phyloP scores from a whole-genome alignment of 495 filamentous ascomycete genomes.

The Beverwykella pulmonaria region DNA sequence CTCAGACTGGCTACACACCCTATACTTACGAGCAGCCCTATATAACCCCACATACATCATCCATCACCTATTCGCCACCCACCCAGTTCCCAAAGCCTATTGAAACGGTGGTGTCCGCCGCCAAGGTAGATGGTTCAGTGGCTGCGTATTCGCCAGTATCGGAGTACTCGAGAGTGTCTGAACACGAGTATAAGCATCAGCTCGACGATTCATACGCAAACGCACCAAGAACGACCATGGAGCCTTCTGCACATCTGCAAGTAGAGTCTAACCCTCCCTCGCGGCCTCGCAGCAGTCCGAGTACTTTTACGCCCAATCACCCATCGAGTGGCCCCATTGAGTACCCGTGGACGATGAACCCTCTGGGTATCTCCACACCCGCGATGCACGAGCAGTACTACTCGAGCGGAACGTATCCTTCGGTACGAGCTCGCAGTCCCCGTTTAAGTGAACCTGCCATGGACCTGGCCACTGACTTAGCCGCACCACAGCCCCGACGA shows the following conservation, averaged over 20 bases:
- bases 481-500: slow-evolving; percentile 42
- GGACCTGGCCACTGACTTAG: slow-evolving; percentile 36
- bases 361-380: slow-evolving; percentile 44
- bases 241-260: slow-evolving; percentile 27
- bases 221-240: slow-evolving; percentile 7
- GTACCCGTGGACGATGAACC: slow-evolving; percentile 41
- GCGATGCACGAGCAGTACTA: slow-evolving; percentile 38
- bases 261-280: slow-evolving; percentile 28
- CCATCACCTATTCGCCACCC: slow-evolving; percentile 32
- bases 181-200: slow-evolving; percentile 20
- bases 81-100: slow-evolving; percentile 19
- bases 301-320: slow-evolving; percentile 43
- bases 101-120: slow-evolving; percentile 11
- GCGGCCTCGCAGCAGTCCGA: slow-evolving; percentile 46
- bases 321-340: slow-evolving; percentile 29
- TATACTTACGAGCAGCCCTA: slow-evolving; percentile 37
- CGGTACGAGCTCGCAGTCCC: slow-evolving; percentile 34
- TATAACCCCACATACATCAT: slow-evolving; percentile 35
- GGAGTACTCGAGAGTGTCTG: slow-evolving; percentile 27
- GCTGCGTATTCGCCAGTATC: slow-evolving; percentile 32
- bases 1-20: slow-evolving; percentile 20
- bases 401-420: slow-evolving; percentile 26
- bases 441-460: slow-evolving; percentile 28
- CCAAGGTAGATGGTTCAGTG: slow-evolving; percentile 19
- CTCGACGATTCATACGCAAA: slow-evolving; percentile 14